phyloP scores from a whole-genome alignment of 2,329 filamentous ascomycete species.

The Plenodomus biglobosus region DNA sequence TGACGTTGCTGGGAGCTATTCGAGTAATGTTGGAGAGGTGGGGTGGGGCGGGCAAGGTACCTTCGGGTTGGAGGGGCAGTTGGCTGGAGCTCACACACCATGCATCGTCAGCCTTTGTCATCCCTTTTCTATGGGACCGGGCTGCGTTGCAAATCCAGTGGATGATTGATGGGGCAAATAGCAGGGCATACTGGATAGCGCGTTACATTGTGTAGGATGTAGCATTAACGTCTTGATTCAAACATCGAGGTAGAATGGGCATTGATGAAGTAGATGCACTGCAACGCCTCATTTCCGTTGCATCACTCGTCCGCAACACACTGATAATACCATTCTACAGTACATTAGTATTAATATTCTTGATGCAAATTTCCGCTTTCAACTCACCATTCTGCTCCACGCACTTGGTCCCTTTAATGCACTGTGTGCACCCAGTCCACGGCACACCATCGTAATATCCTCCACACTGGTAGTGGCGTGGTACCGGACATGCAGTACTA shows the following conservation, averaged over 20 bases:
- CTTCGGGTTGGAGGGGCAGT: not conserved
- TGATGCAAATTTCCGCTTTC: not conserved
- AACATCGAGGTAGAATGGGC: no score
- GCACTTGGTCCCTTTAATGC: slow-evolving; percentile 29
- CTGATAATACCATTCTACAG: slow-evolving; percentile 31
- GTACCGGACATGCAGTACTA: slow-evolving; percentile 35
- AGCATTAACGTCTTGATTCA: no score
- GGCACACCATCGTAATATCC: slow-evolving; percentile 27
- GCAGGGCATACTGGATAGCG: no score
- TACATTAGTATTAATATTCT: slow-evolving; percentile 3
- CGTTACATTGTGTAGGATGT: no score
- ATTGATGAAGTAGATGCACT: no score
- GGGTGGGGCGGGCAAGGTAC: slow-evolving; percentile 24
- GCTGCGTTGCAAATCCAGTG: not conserved
- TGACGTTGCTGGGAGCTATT: slow-evolving; percentile 11
- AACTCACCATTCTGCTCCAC: slow-evolving; percentile 33
- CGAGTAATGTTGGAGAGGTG: slow-evolving; percentile 1
- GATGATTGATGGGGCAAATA: no score
- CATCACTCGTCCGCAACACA: slow-evolving; percentile 30
- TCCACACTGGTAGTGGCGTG: slow-evolving; percentile 36
- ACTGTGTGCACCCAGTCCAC: slow-evolving; percentile 34
- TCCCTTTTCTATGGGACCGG: slow-evolving; percentile 5
- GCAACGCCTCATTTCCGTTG: no score
- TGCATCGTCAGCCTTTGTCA: slow-evolving; percentile 32
- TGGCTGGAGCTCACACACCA: no score